Percentiles rank a stretch among this genome's conserved stretches.
Evolutionary conservation across 176 grass and related monocot species (phyloP).

Genomic region (Poa pratensis): DNA sequence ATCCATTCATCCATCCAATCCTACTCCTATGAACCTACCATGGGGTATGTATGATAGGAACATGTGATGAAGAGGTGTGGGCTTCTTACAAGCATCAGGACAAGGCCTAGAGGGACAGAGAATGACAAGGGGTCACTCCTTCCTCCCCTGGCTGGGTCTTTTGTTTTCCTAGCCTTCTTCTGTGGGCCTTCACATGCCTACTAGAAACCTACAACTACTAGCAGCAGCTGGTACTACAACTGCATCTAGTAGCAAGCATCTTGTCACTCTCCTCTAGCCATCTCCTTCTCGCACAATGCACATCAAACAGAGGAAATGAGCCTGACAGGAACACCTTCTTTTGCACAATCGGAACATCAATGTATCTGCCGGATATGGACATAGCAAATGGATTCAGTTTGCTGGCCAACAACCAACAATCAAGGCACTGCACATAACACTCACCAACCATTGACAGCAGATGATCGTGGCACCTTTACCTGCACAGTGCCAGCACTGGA

Average conservation of each 20-base stretch:
- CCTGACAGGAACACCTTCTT: slow-evolving; percentile 12
- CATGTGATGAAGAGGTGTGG: slow-evolving; percentile 23
- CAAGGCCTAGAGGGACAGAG: slow-evolving; percentile 59
- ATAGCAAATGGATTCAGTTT: neutral
- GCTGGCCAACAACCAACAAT: slow-evolving; percentile 28
- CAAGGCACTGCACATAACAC: slow-evolving; percentile 2
- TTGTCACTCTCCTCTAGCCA: slow-evolving; percentile 30
- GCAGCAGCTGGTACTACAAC: slow-evolving; percentile 8
- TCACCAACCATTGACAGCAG: neutral
- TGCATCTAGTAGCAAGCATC: slow-evolving; percentile 46
- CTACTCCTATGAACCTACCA: slow-evolving; percentile 43
- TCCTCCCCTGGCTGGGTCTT: slow-evolving; percentile 56
- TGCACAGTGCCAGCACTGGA: neutral
- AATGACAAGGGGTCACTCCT: slow-evolving; percentile 90
- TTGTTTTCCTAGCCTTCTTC: slow-evolving; percentile 44
- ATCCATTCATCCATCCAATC: slow-evolving; percentile 23
- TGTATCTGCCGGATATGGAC: slow-evolving; percentile 19
- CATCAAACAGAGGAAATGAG: slow-evolving; percentile 40
- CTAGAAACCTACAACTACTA: slow-evolving; percentile 29
- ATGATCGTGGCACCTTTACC: neutral
- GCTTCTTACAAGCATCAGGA: slow-evolving; percentile 47
- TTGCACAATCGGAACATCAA: slow-evolving; percentile 44
- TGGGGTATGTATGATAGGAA: slow-evolving; percentile 33
- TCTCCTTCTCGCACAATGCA: slow-evolving; percentile 29
- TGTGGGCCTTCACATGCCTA: slow-evolving; percentile 66